phyloP scores from a whole-genome alignment of 2,329 filamentous ascomycete species.

The Aureobasidium pullulans region DNA sequence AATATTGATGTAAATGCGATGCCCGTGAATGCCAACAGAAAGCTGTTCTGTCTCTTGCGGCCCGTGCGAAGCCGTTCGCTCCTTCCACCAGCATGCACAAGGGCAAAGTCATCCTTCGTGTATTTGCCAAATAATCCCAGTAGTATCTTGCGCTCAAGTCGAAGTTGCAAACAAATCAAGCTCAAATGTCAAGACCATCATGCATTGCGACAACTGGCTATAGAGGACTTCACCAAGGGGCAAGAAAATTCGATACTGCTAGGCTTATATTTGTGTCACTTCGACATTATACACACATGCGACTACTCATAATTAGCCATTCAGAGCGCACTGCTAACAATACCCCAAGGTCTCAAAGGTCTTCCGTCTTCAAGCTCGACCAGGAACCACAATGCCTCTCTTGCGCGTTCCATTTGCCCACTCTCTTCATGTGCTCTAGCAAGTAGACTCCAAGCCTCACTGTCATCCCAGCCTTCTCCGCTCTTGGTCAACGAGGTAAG shows the following conservation, averaged over 20 bases:
- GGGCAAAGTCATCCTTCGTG: no score
- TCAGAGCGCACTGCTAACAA: conserved; percentile 34
- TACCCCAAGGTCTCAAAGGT: conserved; percentile 71
- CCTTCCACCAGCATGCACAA: no score
- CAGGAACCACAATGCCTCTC: conserved; percentile 94
- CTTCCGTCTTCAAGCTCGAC: conserved; percentile 85
- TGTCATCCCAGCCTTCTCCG: conserved; percentile 77
- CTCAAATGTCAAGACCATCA: no score
- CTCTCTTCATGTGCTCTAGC: conserved; percentile 82
- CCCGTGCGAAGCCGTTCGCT: no score
- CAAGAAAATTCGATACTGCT: neutral
- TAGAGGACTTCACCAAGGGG: neutral
- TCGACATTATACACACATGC: neutral
- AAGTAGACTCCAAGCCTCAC: conserved; percentile 88
- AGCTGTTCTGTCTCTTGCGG: no score
- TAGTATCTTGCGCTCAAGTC: no score
- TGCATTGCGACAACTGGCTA: neutral
- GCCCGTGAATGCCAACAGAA: no score
- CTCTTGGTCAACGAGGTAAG: conserved; percentile 77
- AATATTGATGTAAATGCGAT: no score
- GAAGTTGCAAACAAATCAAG: no score
- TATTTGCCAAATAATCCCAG: no score
- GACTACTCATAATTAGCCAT: neutral
- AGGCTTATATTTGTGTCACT: neutral
- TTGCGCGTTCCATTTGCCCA: conserved; percentile 77